A percentile compares a stretch with the other conserved stretches of the same genome.
These are phyloP conservation scores for Hydnomerulius pinastri DNA, from an alignment of 768 basidiomycete species.

Conservation along the genomic window DNA sequence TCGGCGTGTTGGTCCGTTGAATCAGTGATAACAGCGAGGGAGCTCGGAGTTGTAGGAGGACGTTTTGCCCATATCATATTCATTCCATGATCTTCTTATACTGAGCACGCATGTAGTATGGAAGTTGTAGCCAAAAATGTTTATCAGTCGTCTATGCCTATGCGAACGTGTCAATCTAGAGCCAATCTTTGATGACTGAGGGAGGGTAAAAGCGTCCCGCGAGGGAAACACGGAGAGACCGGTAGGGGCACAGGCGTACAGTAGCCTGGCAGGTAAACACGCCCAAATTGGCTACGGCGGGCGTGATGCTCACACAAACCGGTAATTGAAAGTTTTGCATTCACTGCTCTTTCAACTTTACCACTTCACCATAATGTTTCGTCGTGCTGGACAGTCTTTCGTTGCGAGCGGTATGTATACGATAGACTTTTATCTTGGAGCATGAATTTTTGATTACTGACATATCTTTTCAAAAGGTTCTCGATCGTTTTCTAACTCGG, in stretches of 20 bases:
- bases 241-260: no score
- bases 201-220: background rate
- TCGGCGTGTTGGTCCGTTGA: slow-evolving; percentile 37
- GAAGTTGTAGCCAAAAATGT: slow-evolving; percentile 17
- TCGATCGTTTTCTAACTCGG: slow-evolving; percentile 82
- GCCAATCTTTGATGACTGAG: background rate
- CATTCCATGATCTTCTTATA: background rate
- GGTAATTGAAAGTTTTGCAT: slow-evolving; percentile 10
- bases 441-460: background rate
- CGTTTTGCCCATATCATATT: background rate
- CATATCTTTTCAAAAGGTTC: slow-evolving; percentile 48
- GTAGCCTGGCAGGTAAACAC: slow-evolving; percentile 23
- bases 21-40: slow-evolving; percentile 21
- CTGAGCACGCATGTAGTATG: slow-evolving; percentile 13
- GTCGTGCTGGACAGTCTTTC: slow-evolving; percentile 61
- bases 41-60: background rate
- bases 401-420: slow-evolving; percentile 47
- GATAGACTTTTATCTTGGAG: background rate
- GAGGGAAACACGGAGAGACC: background rate
- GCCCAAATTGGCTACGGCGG: slow-evolving; percentile 26
- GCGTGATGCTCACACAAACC: slow-evolving; percentile 15
- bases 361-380: slow-evolving; percentile 49
- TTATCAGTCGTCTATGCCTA: slow-evolving; percentile 8
- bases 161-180: slow-evolving; percentile 2
- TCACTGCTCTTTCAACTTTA: slow-evolving; percentile 9